Conservation (phyloP, 805 yeast species). For the Ogataea populi-albae region DNA sequence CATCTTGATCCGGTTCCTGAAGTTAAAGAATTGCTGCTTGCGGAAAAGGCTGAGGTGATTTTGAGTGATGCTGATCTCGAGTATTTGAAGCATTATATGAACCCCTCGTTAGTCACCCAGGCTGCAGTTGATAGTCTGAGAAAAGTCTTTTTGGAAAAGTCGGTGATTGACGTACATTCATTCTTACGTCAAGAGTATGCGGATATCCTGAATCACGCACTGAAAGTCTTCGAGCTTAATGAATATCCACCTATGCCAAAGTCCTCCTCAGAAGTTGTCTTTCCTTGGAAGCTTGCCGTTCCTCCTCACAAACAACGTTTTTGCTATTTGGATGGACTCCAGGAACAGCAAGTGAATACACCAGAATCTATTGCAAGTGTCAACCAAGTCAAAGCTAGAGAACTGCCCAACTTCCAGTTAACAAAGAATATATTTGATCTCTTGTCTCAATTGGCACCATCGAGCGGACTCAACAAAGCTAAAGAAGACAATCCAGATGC, state of each 20-base stretch:
- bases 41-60: conserved; percentile 32
- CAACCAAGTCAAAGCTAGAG: conserved; percentile 38
- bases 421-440: conserved; percentile 14
- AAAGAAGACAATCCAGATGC: conserved; percentile 18
- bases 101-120: conserved; percentile 45
- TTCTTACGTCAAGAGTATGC: conserved; percentile 62
- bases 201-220: conserved; percentile 38
- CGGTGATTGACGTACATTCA: conserved; percentile 62
- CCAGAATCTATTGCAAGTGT: conserved; percentile 33
- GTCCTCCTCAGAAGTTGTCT: conserved; percentile 47
- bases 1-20: conserved; percentile 27
- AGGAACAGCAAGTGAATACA: conserved; percentile 31
- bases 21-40: conserved; percentile 21
- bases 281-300: conserved; percentile 87
- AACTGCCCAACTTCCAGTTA: conserved; percentile 51
- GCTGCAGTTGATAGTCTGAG: conserved; percentile 43
- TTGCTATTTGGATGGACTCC: conserved; percentile 72
- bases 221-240: conserved; percentile 61
- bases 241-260: conserved; percentile 52
- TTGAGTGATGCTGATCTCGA: conserved; percentile 37
- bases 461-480: conserved; percentile 1
- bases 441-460: conserved; percentile 3
- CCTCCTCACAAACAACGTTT: conserved; percentile 94
- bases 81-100: conserved; percentile 54
- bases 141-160: conserved; percentile 58